Evolutionary conservation across 176 grass and related monocot species (phyloP).

Genomic region (Stipa capillata): DNA sequence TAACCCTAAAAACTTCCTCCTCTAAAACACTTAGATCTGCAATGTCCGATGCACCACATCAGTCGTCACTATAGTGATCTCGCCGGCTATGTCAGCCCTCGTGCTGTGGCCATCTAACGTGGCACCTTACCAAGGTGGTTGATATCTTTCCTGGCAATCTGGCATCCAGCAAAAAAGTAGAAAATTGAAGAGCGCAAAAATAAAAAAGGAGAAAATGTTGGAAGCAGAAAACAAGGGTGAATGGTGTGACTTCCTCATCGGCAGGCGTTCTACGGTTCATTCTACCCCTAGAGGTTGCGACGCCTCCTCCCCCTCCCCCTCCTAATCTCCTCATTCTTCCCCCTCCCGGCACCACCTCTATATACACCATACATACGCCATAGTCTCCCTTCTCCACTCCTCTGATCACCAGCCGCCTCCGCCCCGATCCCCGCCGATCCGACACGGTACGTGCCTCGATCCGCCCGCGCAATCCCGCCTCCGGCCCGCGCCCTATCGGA

Average conservation of each 20-base stretch:
- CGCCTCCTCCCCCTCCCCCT: neutral
- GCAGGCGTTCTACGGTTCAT: conserved; percentile 11
- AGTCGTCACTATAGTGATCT: no score
- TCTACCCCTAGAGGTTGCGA: neutral
- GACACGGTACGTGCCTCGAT: conserved; percentile 36
- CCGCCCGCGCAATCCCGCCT: neutral
- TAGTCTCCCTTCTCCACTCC: conserved; percentile 22
- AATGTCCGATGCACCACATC: neutral
- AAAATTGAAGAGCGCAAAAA: no score
- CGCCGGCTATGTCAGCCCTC: neutral
- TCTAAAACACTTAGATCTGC: neutral
- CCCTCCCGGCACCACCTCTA: neutral
- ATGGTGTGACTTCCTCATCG: neutral
- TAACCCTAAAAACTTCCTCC: neutral
- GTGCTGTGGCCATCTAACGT: no score
- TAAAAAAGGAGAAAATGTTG: neutral
- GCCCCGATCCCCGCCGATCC: conserved; percentile 21
- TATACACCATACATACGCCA: neutral
- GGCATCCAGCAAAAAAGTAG: neutral
- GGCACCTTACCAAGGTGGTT: neutral
- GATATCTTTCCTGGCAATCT: neutral
- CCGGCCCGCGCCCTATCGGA: conserved; percentile 19
- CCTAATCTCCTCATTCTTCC: neutral
- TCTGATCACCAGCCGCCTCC: conserved; percentile 30
- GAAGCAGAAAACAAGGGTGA: neutral